A percentile compares a stretch with the other conserved stretches of the same genome.
phyloP scores from a whole-genome alignment of 352 stramenopile genomes.

The Blastocystis sp. region DNA sequence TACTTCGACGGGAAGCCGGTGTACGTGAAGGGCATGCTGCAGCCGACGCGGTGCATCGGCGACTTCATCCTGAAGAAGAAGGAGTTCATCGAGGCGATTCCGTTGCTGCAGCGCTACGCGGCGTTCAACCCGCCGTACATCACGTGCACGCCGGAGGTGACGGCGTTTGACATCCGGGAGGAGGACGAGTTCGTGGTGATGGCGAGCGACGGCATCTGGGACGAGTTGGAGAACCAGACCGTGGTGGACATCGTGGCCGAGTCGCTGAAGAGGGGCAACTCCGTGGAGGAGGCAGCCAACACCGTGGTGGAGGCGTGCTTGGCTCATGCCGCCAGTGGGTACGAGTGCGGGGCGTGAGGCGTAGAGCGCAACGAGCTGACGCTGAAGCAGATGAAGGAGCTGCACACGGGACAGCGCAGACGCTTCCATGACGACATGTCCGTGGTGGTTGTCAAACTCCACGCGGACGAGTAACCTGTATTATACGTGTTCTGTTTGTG shows the following conservation, averaged over 20 bases:
- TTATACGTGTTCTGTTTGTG: too few species aligned
- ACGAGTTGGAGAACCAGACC: slow-evolving; percentile 70
- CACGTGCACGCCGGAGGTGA: slow-evolving; percentile 35
- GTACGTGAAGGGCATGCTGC: slow-evolving; percentile 50
- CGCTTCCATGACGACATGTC: slow-evolving; percentile 60
- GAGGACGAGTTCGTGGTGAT: slow-evolving; percentile 71
- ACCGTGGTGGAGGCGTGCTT: slow-evolving; percentile 35
- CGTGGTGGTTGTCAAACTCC: slow-evolving; percentile 31
- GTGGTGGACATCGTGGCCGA: slow-evolving; percentile 51
- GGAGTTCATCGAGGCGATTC: slow-evolving; percentile 71
- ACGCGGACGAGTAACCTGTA: not conserved
- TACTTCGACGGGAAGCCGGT: slow-evolving; percentile 65
- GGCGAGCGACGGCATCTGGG: slow-evolving; percentile 72
- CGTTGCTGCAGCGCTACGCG: slow-evolving; percentile 69
- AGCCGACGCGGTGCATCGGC: slow-evolving; percentile 40
- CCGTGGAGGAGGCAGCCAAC: slow-evolving; percentile 29
- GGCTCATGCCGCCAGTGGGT: slow-evolving; percentile 26
- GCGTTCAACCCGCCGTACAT: slow-evolving; percentile 68
- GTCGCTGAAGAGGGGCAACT: slow-evolving; percentile 12
- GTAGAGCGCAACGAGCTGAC: slow-evolving; percentile 56
- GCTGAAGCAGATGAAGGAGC: slow-evolving; percentile 37
- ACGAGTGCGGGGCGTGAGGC: not conserved
- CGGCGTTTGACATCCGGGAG: slow-evolving; percentile 26
- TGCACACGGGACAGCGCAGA: slow-evolving; percentile 20
- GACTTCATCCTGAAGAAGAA: slow-evolving; percentile 65